phyloP scores from a whole-genome alignment of 2,329 filamentous ascomycete genomes.

The Sporothrix curviconia region DNA sequence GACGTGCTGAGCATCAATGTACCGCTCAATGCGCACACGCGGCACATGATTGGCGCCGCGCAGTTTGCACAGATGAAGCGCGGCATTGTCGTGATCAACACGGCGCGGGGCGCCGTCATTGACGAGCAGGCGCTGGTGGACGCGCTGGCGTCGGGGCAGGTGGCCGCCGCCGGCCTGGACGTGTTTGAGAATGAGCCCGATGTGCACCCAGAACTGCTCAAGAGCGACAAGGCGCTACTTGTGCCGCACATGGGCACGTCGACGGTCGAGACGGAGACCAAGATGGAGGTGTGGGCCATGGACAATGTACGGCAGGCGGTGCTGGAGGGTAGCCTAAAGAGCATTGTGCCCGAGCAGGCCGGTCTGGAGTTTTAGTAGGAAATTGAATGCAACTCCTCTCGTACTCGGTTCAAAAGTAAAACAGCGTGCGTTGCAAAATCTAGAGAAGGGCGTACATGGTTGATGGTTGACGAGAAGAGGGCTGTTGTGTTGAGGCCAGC shows the following conservation, averaged over 20 bases:
- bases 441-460: too few species aligned
- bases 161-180: slow-evolving; percentile 43
- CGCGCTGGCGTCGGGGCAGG: slow-evolving; percentile 39
- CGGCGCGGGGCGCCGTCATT: slow-evolving; percentile 47
- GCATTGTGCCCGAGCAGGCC: slow-evolving; percentile 20
- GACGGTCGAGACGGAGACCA: slow-evolving; percentile 53
- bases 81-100: slow-evolving; percentile 47
- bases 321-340: slow-evolving; percentile 11
- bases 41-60: slow-evolving; percentile 35
- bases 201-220: slow-evolving; percentile 64
- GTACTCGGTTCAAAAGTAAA: too few species aligned
- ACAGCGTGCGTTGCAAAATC: too few species aligned
- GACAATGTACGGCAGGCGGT: slow-evolving; percentile 23
- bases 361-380: not conserved
- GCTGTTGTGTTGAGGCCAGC: too few species aligned
- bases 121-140: slow-evolving; percentile 43
- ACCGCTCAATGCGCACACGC: slow-evolving; percentile 33
- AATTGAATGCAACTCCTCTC: too few species aligned
- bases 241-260: slow-evolving; percentile 84
- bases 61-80: slow-evolving; percentile 42
- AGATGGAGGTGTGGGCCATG: slow-evolving; percentile 20
- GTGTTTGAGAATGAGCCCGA: slow-evolving; percentile 50
- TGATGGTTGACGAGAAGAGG: too few species aligned
- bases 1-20: slow-evolving; percentile 49
- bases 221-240: slow-evolving; percentile 65